These are phyloP conservation scores for Suillus bovinus DNA, from an alignment of 768 basidiomycete genomes.

Conservation along the genomic window DNA sequence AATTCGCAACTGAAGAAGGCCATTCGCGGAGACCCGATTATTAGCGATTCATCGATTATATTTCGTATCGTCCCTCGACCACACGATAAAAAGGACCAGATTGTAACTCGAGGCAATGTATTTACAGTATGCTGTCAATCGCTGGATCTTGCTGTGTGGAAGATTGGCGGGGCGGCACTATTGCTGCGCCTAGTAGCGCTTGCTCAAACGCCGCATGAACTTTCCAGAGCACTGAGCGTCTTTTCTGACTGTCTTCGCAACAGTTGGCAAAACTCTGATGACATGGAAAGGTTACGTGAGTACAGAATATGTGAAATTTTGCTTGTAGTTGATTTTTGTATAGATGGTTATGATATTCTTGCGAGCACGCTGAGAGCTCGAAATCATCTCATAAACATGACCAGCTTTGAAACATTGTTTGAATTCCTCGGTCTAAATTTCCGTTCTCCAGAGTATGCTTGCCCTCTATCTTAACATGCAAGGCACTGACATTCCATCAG, in stretches of 20 bases:
- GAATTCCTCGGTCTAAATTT: constrained; percentile 87
- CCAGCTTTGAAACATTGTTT: constrained; percentile 80
- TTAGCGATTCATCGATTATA: constrained; percentile 41
- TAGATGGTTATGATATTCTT: constrained; percentile 89
- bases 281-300: constrained; percentile 87
- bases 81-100: constrained; percentile 7
- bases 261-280: constrained; percentile 93
- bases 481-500: constrained; percentile 37
- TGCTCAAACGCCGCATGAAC: constrained; percentile 75
- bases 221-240: constrained; percentile 71
- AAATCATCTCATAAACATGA: constrained; percentile 72
- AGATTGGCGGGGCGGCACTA: constrained; percentile 79
- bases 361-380: constrained; percentile 73
- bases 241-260: constrained; percentile 76
- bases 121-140: constrained; percentile 59
- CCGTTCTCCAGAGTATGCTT: constrained; percentile 71
- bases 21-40: constrained; percentile 41
- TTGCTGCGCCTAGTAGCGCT: constrained; percentile 73
- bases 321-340: constrained; percentile 11
- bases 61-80: constrained; percentile 38
- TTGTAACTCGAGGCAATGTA: constrained; percentile 48
- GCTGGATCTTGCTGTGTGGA: constrained; percentile 77
- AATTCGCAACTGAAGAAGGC: constrained; percentile 36
- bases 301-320: constrained; percentile 15
- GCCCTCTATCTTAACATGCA: not conserved